These are phyloP conservation scores for Candida montana DNA, from an alignment of 805 yeast species.

Conservation along the genomic window DNA sequence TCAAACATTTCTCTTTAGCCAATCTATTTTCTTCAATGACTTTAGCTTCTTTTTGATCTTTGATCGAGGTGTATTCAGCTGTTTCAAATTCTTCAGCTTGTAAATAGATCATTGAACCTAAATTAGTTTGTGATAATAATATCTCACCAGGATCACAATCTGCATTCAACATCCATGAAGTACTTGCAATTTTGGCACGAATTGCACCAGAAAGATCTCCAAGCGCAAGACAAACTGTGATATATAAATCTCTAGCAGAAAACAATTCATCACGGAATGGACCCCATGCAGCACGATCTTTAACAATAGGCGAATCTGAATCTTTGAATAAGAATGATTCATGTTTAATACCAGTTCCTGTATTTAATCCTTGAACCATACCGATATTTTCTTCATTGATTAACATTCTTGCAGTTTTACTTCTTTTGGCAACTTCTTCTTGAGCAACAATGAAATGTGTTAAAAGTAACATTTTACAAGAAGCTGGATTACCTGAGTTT, in stretches of 20 bases:
- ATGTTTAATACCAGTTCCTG: background rate
- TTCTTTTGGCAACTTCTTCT: slow-evolving; percentile 48
- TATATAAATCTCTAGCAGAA: slow-evolving; percentile 68
- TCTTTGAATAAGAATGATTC: slow-evolving; percentile 5
- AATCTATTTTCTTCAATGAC: slow-evolving; percentile 17
- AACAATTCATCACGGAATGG: slow-evolving; percentile 76
- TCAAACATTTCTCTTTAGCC: slow-evolving; percentile 27
- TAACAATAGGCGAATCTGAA: slow-evolving; percentile 4
- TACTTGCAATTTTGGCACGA: slow-evolving; percentile 54
- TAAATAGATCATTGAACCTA: slow-evolving; percentile 63
- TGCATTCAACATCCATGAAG: slow-evolving; percentile 69
- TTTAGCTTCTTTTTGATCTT: slow-evolving; percentile 22
- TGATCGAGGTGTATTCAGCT: slow-evolving; percentile 32
- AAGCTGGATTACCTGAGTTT: slow-evolving; percentile 39
- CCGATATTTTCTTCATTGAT: slow-evolving; percentile 26
- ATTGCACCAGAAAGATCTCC: slow-evolving; percentile 65
- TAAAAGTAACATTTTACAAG: slow-evolving; percentile 51
- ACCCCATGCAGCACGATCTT: slow-evolving; percentile 54
- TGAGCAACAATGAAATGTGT: slow-evolving; percentile 65
- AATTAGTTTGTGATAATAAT: slow-evolving; percentile 58
- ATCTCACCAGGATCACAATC: slow-evolving; percentile 62
- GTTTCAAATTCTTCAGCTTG: slow-evolving; percentile 61
- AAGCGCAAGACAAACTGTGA: slow-evolving; percentile 62
- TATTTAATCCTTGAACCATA: background rate
- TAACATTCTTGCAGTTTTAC: slow-evolving; percentile 29